Evolutionary conservation across 1,284 basidiomycete genomes (phyloP).

Genomic region (Fomitiporia mediterranea): DNA sequence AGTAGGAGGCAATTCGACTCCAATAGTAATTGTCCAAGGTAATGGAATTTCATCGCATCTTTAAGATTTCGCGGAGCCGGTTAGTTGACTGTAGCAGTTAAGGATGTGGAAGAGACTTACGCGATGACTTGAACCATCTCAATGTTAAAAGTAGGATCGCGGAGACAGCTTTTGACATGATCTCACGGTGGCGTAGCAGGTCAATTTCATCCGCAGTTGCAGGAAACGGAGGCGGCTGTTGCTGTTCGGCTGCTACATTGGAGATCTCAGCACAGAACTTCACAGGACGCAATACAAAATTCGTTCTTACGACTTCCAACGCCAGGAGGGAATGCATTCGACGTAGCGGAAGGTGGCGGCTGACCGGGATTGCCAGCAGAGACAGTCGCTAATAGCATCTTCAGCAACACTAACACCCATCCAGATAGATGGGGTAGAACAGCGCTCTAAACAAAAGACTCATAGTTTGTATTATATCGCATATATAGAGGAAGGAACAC

Average conservation of each 20-base stretch:
- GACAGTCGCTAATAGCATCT: slow-evolving; percentile 84
- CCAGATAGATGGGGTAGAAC: slow-evolving; percentile 80
- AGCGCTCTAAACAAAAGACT: slow-evolving; percentile 45
- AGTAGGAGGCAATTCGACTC: slow-evolving; percentile 95
- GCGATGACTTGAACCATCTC: slow-evolving; percentile 99
- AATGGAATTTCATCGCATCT: slow-evolving; percentile 99
- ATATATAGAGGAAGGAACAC: slow-evolving; percentile 28
- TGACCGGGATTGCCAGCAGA: slow-evolving; percentile 65
- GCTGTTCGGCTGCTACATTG: slow-evolving; percentile 34
- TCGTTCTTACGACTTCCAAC: slow-evolving; percentile 60
- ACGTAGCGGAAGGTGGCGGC: slow-evolving; percentile 54
- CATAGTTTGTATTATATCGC: not conserved
- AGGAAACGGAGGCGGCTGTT: slow-evolving; percentile 61
- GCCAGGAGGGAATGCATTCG: slow-evolving; percentile 63
- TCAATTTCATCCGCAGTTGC: slow-evolving; percentile 93
- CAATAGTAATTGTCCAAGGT: slow-evolving; percentile 89
- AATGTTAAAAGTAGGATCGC: slow-evolving; percentile 87
- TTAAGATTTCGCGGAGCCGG: too few species aligned
- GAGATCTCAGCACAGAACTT: slow-evolving; percentile 7
- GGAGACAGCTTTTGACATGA: slow-evolving; percentile 95
- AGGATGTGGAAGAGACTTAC: too few species aligned
- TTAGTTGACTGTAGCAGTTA: too few species aligned
- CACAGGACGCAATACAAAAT: not conserved
- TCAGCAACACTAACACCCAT: slow-evolving; percentile 87
- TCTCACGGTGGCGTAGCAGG: slow-evolving; percentile 92